Conservation (phyloP, 176 grass and related monocot genomes). For the Oryza glumipatula region DNA sequence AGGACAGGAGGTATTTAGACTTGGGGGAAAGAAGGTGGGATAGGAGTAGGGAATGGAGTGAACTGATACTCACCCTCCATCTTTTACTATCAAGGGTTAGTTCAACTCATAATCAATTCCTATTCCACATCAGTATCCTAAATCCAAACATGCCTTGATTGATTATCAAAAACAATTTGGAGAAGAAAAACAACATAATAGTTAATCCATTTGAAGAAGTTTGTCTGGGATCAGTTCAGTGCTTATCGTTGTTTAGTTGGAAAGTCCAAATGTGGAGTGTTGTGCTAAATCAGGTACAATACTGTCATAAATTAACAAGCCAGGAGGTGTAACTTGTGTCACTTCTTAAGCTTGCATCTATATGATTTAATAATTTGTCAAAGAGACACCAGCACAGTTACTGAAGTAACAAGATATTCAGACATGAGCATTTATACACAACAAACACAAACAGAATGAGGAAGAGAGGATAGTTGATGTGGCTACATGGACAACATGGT, state of each 20-base stretch:
- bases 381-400: background rate
- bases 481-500: background rate
- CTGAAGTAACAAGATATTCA: constrained; percentile 2
- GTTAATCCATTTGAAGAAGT: constrained; percentile 2
- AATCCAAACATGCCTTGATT: background rate
- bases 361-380: constrained; percentile 9
- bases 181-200: constrained; percentile 13
- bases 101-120: background rate
- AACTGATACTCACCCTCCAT: background rate
- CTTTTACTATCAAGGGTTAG: background rate
- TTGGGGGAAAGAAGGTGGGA: background rate
- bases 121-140: background rate
- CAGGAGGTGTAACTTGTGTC: constrained; percentile 10
- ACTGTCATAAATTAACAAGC: constrained; percentile 20
- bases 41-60: background rate
- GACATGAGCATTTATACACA: background rate
- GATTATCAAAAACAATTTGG: background rate
- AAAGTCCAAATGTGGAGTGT: background rate
- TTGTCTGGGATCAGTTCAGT: background rate
- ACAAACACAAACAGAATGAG: background rate
- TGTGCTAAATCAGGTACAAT: constrained; percentile 2
- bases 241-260: background rate
- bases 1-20: background rate
- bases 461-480: background rate
- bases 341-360: constrained; percentile 26